These are phyloP conservation scores for Dalbergia cochinchinensis DNA, from an alignment of 306 rosid species.

Conservation along the genomic window DNA sequence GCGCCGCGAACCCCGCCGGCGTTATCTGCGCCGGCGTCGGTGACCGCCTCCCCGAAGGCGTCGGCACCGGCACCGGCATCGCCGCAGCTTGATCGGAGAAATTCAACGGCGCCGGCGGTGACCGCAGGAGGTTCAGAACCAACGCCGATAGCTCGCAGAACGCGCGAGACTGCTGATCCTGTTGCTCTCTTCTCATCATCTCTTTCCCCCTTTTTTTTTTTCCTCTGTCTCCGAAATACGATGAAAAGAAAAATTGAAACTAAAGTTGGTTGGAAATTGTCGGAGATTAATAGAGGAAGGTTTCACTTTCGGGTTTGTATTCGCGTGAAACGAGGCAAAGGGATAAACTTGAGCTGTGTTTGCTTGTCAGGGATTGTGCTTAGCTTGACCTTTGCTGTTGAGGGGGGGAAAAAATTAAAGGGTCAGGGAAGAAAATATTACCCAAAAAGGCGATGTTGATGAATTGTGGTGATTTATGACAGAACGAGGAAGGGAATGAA, in stretches of 20 bases:
- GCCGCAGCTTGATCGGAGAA: slow-evolving; percentile 49
- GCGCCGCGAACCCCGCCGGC: slow-evolving; percentile 76
- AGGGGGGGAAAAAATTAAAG: background rate
- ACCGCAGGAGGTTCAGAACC: slow-evolving; percentile 77
- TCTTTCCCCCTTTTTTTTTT: too few relatives aligned
- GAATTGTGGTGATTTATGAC: background rate
- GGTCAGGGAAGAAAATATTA: background rate
- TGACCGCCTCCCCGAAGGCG: slow-evolving; percentile 27
- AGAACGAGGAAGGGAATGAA: background rate
- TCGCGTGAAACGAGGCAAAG: slow-evolving; percentile 6
- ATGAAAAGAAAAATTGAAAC: background rate
- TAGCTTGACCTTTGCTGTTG: background rate
- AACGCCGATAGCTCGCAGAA: slow-evolving; percentile 73
- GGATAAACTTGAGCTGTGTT: background rate
- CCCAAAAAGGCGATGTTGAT: too few relatives aligned
- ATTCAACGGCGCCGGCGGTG: slow-evolving; percentile 63
- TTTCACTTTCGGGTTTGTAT: too few relatives aligned
- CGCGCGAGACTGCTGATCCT: slow-evolving; percentile 68
- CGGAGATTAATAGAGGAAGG: background rate
- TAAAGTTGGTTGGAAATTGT: background rate
- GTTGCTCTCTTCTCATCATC: slow-evolving; percentile 61
- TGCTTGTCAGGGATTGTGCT: background rate
- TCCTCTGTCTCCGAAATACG: background rate
- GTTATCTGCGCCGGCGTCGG: slow-evolving; percentile 25
- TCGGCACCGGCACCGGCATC: background rate